Evolutionary conservation across 2,329 filamentous ascomycete species (phyloP), one percentile per base, ranked within the genome.

Genomic region (Talaromyces atroroseus): DNA sequence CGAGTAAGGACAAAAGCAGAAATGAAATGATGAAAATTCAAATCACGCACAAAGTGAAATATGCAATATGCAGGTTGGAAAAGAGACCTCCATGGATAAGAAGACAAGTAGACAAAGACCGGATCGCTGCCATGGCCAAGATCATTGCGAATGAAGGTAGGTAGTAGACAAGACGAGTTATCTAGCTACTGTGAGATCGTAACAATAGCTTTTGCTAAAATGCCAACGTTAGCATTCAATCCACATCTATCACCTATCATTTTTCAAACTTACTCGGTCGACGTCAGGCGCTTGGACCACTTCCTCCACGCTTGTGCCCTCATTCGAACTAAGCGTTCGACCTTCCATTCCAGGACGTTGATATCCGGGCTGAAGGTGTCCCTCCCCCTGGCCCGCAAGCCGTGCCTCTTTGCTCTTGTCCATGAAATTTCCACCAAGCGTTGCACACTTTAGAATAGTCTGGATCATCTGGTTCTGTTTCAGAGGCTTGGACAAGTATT

Each of bases 401-500:
- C 71, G 67, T 21, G 71, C 70, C 59, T 75, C 73, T 53, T 75
- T 74, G 62, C 70, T 75, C 68, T 74, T 74, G 59, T 74, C 72
- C 56, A 74, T 58, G 24, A 75, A 63, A 7, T 71, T 73, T 20
- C 71, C 71, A 57, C 92, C 91, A 34, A 97, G 85, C 4, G 94
- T 96, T 12, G 91, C 92, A 70, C 92, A 97, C 72, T 96, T 96
- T 62, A 97, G 82, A 59, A 99, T 97, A 1, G 92, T 96, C 76
- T 97, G 92, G 67, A 97, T 96, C 67, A 97, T 86, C 71, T 96
- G 90, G 71, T 95, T 96, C 69, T 96, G 92, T 73, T 96, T 95
- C 59, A 97, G 79, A 24, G 92, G 92, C 71, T 99, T 99, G 18
- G 92, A 96, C 44, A 99, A 79, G 69, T 99, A 99, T 73, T 99